These are phyloP conservation scores for Didymellaceae sp. DNA, from an alignment of 2,329 filamentous ascomycete species.

Conservation along the genomic window DNA sequence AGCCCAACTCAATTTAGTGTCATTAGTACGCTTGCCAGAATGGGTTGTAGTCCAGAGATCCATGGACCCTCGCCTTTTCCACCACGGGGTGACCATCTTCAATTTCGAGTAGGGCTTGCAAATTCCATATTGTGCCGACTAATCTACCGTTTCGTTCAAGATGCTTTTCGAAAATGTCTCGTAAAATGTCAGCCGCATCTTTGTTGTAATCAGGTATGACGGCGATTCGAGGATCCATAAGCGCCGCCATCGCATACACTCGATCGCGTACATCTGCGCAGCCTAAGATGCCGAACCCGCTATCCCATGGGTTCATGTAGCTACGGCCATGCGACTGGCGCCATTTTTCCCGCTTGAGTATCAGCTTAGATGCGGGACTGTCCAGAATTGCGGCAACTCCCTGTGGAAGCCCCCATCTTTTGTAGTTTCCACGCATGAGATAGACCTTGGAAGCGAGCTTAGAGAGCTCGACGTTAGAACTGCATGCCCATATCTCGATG, in stretches of 20 bases:
- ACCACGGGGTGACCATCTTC: not conserved
- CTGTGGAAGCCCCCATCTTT: not conserved
- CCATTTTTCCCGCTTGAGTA: not conserved
- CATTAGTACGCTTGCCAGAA: too few relatives aligned
- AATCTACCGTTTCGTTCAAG: not conserved
- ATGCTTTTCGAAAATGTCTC: not conserved
- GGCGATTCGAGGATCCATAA: not conserved
- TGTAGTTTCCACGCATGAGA: not conserved
- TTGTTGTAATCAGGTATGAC: not conserved
- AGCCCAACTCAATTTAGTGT: too few relatives aligned
- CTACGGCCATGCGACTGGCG: not conserved
- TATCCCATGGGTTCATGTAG: not conserved
- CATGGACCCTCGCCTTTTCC: not conserved
- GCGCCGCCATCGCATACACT: not conserved
- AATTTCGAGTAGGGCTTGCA: not conserved
- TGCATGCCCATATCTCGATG: not conserved
- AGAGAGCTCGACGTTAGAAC: not conserved
- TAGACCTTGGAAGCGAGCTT: not conserved
- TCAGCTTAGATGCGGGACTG: not conserved
- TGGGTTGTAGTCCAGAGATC: too few relatives aligned
- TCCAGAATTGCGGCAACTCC: not conserved
- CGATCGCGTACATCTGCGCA: not conserved
- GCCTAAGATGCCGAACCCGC: not conserved
- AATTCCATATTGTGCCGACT: not conserved
- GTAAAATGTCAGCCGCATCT: not conserved